These are phyloP conservation scores for Curvularia lunata DNA, from an alignment of 2,329 filamentous ascomycete species.

Conservation along the genomic window DNA sequence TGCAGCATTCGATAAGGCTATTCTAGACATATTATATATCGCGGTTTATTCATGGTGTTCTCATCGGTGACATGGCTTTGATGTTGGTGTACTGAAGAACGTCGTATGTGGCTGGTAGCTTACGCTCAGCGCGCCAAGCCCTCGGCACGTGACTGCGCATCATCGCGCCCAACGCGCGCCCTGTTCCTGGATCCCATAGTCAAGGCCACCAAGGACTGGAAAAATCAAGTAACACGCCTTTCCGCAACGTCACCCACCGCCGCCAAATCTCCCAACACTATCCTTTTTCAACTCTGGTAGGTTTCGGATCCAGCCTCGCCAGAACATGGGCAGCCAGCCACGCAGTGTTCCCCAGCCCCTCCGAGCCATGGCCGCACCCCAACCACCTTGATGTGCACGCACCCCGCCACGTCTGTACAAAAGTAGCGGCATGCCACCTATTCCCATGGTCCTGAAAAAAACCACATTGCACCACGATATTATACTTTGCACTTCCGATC, in stretches of 20 bases:
- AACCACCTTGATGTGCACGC: constrained; percentile 33
- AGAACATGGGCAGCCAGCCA: constrained; percentile 16
- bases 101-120: background rate
- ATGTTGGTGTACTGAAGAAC: background rate
- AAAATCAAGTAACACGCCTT: background rate
- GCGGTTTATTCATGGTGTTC: background rate
- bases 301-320: constrained; percentile 28
- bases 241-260: constrained; percentile 1
- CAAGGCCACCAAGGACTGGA: background rate
- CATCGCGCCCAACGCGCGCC: background rate
- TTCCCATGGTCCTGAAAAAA: constrained; percentile 9
- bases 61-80: background rate
- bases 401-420: constrained; percentile 38
- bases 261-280: constrained; percentile 2
- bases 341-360: constrained; percentile 16
- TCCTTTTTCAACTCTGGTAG: background rate
- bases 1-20: background rate
- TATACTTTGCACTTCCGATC: too few relatives aligned
- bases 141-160: constrained; percentile 17
- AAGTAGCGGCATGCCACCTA: constrained; percentile 33
- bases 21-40: background rate
- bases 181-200: background rate
- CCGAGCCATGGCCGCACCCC: constrained; percentile 20
- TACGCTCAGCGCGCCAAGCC: constrained; percentile 16
- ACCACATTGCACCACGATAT: background rate